Conservation (phyloP, 2,329 filamentous ascomycete genomes). For the Colletotrichum coccodes region DNA sequence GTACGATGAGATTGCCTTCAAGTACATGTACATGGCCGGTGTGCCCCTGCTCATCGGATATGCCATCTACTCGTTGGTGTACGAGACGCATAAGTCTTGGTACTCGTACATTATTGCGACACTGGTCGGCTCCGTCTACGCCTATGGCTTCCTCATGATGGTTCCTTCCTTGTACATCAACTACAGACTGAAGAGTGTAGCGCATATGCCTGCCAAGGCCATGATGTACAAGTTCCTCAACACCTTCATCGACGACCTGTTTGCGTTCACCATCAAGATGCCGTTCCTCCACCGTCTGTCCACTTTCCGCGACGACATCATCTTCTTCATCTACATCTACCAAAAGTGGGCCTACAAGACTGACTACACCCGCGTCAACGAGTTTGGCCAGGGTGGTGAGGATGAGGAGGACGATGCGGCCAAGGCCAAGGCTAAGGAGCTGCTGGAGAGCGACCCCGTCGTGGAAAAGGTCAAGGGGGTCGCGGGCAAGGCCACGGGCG, state of each 20-base stretch:
- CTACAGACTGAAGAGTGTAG: constrained; percentile 94
- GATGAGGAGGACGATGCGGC: constrained; percentile 70
- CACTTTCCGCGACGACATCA: constrained; percentile 93
- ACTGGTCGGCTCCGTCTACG: constrained; percentile 94
- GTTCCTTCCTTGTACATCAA: constrained; percentile 98
- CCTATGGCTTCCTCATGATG: constrained; percentile 99
- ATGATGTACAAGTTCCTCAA: constrained; percentile 99
- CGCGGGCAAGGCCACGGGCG: constrained; percentile 58
- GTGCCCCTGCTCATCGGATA: constrained; percentile 90
- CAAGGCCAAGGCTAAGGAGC: constrained; percentile 45
- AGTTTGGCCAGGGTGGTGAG: constrained; percentile 99
- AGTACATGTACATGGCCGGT: constrained; percentile 93
- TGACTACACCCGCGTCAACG: constrained; percentile 92
- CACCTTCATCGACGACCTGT: constrained; percentile 98
- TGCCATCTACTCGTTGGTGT: constrained; percentile 88
- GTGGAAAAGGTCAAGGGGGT: constrained; percentile 41
- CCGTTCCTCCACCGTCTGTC: constrained; percentile 91
- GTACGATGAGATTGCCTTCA: constrained; percentile 97
- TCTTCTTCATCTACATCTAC: constrained; percentile 98
- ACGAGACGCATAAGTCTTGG: constrained; percentile 97
- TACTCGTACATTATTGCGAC: constrained; percentile 96
- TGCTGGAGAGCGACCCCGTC: constrained; percentile 47
- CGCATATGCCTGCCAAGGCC: constrained; percentile 95
- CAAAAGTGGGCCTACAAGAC: constrained; percentile 93
- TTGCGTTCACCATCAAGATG: constrained; percentile 99